Conservation (phyloP, 352 stramenopile species). For the Phytophthora multivora region DNA sequence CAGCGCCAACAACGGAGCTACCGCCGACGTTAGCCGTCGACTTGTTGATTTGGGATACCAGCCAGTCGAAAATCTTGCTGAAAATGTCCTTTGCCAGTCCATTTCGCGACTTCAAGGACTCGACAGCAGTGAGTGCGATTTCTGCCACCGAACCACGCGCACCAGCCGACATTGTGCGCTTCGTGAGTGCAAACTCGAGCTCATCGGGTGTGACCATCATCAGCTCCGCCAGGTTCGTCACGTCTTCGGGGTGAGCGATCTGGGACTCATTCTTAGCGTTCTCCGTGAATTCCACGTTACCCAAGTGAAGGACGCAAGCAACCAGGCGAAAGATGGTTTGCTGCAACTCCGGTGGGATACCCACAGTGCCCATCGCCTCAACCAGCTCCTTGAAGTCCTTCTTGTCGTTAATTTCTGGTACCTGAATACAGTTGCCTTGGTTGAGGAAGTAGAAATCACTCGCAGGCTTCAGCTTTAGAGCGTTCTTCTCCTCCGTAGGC, state of each 20-base stretch:
- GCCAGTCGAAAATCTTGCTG: constrained; percentile 96
- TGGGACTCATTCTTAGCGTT: constrained; percentile 87
- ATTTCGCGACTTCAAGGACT: constrained; percentile 91
- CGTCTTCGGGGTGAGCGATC: constrained; percentile 65
- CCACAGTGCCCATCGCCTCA: constrained; percentile 92
- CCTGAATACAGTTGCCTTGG: constrained; percentile 92
- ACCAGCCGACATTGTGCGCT: constrained; percentile 87
- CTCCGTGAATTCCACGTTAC: constrained; percentile 94
- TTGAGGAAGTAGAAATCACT: constrained; percentile 94
- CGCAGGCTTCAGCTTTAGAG: constrained; percentile 84
- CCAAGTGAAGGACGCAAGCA: constrained; percentile 96
- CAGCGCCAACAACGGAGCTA: constrained; percentile 19
- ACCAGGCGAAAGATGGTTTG: constrained; percentile 96
- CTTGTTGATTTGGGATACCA: constrained; percentile 94
- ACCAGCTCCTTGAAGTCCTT: constrained; percentile 93
- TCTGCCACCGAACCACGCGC: constrained; percentile 86
- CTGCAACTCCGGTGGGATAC: constrained; percentile 89
- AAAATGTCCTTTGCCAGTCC: constrained; percentile 96
- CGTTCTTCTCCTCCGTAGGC: constrained; percentile 64
- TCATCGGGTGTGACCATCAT: constrained; percentile 86
- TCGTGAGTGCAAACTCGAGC: constrained; percentile 90
- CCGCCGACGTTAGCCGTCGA: constrained; percentile 76
- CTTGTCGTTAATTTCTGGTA: constrained; percentile 95
- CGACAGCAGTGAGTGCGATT: constrained; percentile 79
- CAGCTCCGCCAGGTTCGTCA: constrained; percentile 78